phyloP scores from a whole-genome alignment of 2,329 filamentous ascomycete species.

The Mycosphaerella sp. region DNA sequence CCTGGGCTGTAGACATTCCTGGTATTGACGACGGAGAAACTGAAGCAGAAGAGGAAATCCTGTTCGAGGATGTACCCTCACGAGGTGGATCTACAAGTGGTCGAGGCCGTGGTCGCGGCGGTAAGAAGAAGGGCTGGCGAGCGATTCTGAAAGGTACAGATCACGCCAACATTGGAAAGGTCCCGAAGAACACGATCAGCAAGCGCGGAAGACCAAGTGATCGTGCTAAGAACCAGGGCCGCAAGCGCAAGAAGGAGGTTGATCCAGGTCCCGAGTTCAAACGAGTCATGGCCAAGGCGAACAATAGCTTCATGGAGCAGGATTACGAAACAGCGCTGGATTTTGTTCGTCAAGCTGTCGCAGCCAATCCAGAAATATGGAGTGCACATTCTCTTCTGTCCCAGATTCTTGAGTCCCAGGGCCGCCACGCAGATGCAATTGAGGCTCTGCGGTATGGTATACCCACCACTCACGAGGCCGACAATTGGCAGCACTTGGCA shows the following conservation, averaged over 20 bases:
- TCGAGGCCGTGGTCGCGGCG: conserved; percentile 14
- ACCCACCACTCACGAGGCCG: conserved; percentile 50
- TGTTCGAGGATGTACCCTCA: conserved; percentile 2
- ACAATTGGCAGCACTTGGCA: conserved; percentile 54
- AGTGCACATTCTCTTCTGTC: conserved; percentile 55
- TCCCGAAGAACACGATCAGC: conserved; percentile 2
- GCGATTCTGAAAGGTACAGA: conserved; percentile 32
- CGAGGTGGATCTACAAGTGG: conserved; percentile 4
- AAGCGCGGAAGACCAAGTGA: conserved; percentile 12
- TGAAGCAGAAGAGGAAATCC: conserved; percentile 4
- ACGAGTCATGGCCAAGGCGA: conserved; percentile 58
- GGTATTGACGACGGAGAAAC: conserved; percentile 6
- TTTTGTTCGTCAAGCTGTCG: conserved; percentile 45
- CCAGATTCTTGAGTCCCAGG: conserved; percentile 51
- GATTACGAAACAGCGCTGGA: conserved; percentile 56
- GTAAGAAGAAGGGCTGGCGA: conserved; percentile 28
- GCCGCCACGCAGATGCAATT: conserved; percentile 52
- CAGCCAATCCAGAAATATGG: conserved; percentile 57
- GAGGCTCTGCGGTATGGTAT: conserved; percentile 53
- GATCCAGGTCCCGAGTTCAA: conserved; percentile 68
- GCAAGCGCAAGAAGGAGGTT: conserved; percentile 48
- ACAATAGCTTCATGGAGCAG: conserved; percentile 58
- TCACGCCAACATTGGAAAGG: conserved; percentile 26
- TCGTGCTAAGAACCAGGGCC: conserved; percentile 25
- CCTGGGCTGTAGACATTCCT: conserved; percentile 7